These are phyloP conservation scores for Pulicaria dysenterica DNA, from an alignment of 129 eudicot genomes.

Conservation along the genomic window DNA sequence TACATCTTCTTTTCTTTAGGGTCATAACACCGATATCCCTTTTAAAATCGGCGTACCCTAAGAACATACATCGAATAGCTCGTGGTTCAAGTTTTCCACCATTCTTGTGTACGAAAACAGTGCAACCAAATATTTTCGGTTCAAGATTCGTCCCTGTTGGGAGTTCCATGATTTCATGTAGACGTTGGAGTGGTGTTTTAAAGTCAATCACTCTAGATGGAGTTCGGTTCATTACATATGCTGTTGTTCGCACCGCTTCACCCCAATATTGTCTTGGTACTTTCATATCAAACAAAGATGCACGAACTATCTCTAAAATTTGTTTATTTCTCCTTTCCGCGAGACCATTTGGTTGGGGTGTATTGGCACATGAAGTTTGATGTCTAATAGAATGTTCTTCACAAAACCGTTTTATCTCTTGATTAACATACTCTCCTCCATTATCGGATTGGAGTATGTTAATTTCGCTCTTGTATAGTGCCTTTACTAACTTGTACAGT, in stretches of 20 bases:
- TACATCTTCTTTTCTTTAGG: constrained; percentile 3
- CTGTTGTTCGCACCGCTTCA: neutral
- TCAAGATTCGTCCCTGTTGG: neutral
- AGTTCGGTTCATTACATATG: neutral
- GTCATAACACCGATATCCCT: constrained; percentile 10
- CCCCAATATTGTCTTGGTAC: constrained; percentile 16
- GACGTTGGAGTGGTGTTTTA: neutral
- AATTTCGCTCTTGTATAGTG: neutral
- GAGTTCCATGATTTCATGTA: constrained; percentile 1
- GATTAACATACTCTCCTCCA: neutral
- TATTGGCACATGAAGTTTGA: neutral
- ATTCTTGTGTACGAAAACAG: neutral
- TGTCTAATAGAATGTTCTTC: neutral
- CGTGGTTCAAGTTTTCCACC: neutral
- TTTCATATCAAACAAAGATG: constrained; percentile 9
- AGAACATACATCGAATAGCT: neutral
- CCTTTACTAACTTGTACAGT: neutral
- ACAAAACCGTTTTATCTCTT: constrained; percentile 1
- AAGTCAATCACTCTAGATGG: neutral
- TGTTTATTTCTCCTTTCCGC: neutral
- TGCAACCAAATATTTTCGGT: neutral
- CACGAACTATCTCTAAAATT: neutral
- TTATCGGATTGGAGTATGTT: neutral
- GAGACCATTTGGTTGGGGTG: neutral
- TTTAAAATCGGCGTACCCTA: neutral